Evolutionary conservation across 2,329 filamentous ascomycete species (phyloP), one percentile per base, ranked within the genome.

Genomic region (Cordyceps pruinosa): DNA sequence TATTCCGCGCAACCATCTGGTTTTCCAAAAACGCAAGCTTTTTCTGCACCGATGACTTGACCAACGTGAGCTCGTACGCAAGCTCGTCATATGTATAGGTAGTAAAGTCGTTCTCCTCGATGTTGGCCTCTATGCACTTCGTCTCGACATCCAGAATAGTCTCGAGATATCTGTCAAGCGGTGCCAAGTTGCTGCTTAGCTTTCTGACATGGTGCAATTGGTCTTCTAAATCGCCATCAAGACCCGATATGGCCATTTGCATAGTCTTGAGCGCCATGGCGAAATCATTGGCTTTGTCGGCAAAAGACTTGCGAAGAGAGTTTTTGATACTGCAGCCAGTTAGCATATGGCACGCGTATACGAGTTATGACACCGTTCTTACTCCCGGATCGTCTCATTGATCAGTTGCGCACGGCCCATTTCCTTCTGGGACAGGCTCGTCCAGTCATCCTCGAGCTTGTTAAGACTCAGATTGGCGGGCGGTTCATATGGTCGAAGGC

Each of bases 101-200:
- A n/a, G 94, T 99, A 72, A 94, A 97, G 75, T 99, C 94, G 72
- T 99, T 99, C 68, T 99, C 94, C 72, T 99, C 94, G 62, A 99
- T 97, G 70, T 99, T 97, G 61, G 94, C 94, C 75, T 97, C 93
- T 59, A 87, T 83, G 70, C 94, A 99, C 73, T 96, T 90, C 61
- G 85, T 84, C 67, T 97, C 92, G 48, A 97, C 82, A 12, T 84
- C 84, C 15, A 85, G 89, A 68, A 99, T 97, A 61, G 90, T 89
- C 61, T 90, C 86, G 41, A 99, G 81, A 69, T 95, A 99, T 59
- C 89, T 84, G 65, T 97, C 91, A n/a, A 99, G 80, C 3, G 93
- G 93, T 9, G 89, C 82, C 13, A 99, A 77, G 66, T 89, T 97
- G 62, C 89, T 85, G 65, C 90, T 90, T 39, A 99, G 81, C 67